phyloP scores from a whole-genome alignment of 1,284 basidiomycete species.

The Fistulinella cinereoalba region DNA sequence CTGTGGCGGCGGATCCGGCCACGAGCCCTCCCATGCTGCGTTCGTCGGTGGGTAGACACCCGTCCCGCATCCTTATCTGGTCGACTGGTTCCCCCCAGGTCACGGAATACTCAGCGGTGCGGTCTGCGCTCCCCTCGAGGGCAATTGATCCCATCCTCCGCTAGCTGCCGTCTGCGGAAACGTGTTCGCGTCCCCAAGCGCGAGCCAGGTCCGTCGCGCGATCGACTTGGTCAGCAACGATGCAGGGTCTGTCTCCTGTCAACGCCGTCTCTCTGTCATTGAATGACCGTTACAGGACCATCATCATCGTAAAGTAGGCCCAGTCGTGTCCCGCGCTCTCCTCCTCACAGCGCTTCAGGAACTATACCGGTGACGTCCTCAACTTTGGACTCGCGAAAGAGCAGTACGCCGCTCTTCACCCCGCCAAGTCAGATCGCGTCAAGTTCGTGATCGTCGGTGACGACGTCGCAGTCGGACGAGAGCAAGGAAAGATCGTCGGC shows the following conservation, averaged over 20 bases:
- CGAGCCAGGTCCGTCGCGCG: slow-evolving; percentile 75
- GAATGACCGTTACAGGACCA: slow-evolving; percentile 46
- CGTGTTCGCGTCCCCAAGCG: slow-evolving; percentile 86
- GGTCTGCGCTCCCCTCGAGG: slow-evolving; percentile 5
- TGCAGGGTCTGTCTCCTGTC: slow-evolving; percentile 57
- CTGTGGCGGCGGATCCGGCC: slow-evolving; percentile 89
- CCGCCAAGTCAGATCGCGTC: slow-evolving; percentile 63
- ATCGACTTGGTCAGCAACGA: slow-evolving; percentile 78
- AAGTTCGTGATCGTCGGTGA: slow-evolving; percentile 88
- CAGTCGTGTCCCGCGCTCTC: not conserved
- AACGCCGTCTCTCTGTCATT: not conserved
- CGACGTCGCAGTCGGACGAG: slow-evolving; percentile 84
- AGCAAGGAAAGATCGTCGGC: slow-evolving; percentile 79
- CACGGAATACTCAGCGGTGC: slow-evolving; percentile 74
- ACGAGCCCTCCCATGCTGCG: slow-evolving; percentile 85
- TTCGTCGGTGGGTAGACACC: slow-evolving; percentile 59
- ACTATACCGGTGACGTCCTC: slow-evolving; percentile 87
- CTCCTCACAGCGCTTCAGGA: slow-evolving; percentile 42
- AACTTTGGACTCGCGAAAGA: slow-evolving; percentile 94
- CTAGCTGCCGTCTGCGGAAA: slow-evolving; percentile 83
- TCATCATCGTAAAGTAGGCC: slow-evolving; percentile 81
- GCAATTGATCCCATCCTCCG: not conserved
- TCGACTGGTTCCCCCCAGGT: slow-evolving; percentile 40
- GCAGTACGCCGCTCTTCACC: slow-evolving; percentile 71
- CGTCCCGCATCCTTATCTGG: not conserved